phyloP scores from a whole-genome alignment of 1,139 yeast genomes.

The Yamadazyma sp. region DNA sequence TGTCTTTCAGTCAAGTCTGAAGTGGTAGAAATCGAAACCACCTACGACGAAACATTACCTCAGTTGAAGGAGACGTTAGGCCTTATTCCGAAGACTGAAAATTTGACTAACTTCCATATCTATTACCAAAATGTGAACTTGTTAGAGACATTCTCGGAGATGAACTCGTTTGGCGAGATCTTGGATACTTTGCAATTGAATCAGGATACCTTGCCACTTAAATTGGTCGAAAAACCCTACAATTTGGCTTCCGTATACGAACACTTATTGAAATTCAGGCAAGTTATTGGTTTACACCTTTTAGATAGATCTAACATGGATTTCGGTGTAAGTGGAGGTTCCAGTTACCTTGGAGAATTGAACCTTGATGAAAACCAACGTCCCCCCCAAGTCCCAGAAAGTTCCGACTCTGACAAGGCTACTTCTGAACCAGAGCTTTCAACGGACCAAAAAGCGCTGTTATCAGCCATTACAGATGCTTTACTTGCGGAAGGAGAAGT shows the following conservation, averaged over 20 bases:
- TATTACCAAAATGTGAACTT: conserved; percentile 36
- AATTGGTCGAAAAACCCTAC: conserved; percentile 35
- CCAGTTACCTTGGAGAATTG: conserved; percentile 29
- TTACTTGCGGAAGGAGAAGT: neutral
- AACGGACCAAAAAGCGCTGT: conserved; percentile 18
- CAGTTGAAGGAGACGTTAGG: conserved; percentile 62
- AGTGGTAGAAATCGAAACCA: conserved; percentile 19
- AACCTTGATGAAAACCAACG: conserved; percentile 19
- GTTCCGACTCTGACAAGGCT: conserved; percentile 6
- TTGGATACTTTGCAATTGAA: conserved; percentile 24
- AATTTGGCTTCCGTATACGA: conserved; percentile 39
- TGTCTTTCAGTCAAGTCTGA: conserved; percentile 22
- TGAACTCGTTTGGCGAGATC: conserved; percentile 31
- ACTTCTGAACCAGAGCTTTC: conserved; percentile 14
- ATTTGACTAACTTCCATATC: conserved; percentile 61
- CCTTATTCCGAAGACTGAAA: conserved; percentile 54
- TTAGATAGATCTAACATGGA: conserved; percentile 31
- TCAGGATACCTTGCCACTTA: conserved; percentile 19
- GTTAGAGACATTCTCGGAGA: conserved; percentile 32
- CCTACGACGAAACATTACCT: conserved; percentile 47
- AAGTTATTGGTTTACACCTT: conserved; percentile 44
- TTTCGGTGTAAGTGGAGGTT: conserved; percentile 28
- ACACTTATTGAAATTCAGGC: conserved; percentile 44
- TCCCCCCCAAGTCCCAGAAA: conserved; percentile 4
- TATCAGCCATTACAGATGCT: conserved; percentile 5